phyloP scores from a whole-genome alignment of 139 green algal species.

The Micractinium sp. region DNA sequence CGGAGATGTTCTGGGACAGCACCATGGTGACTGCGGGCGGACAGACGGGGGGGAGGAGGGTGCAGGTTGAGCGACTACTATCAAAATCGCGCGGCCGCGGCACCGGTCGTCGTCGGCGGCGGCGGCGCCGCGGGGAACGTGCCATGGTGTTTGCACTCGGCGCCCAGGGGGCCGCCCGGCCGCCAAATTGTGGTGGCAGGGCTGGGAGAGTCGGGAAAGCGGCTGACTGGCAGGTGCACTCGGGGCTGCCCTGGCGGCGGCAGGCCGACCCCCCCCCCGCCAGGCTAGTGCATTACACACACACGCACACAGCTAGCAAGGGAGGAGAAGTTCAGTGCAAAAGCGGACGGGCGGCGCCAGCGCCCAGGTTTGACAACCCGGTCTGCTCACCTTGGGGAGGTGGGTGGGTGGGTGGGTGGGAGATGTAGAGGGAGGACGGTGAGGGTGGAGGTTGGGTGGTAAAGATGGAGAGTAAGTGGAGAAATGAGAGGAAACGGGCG shows the following conservation, averaged over 20 bases:
- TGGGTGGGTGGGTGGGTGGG: background rate
- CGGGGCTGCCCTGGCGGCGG: too few relatives aligned
- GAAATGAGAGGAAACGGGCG: background rate
- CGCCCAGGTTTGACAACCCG: too few relatives aligned
- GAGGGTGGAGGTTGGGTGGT: background rate
- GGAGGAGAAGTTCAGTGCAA: too few relatives aligned
- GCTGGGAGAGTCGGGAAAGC: too few relatives aligned
- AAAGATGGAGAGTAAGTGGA: background rate
- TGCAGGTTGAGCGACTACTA: background rate
- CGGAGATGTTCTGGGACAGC: slow-evolving; percentile 46
- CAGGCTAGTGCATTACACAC: too few relatives aligned
- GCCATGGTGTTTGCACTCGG: too few relatives aligned
- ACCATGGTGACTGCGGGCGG: slow-evolving; percentile 34
- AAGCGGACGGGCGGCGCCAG: too few relatives aligned
- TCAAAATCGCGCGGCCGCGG: background rate
- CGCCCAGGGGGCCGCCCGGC: too few relatives aligned
- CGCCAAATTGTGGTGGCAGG: too few relatives aligned
- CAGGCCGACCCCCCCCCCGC: too few relatives aligned
- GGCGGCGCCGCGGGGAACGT: background rate
- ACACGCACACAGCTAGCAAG: too few relatives aligned
- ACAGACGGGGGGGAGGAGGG: background rate
- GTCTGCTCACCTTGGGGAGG: background rate
- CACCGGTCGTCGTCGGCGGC: background rate
- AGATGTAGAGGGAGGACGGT: background rate
- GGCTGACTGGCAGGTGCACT: too few relatives aligned